Evolutionary conservation across 768 basidiomycete species (phyloP).

Genomic region (Melanogaster broomeanus): DNA sequence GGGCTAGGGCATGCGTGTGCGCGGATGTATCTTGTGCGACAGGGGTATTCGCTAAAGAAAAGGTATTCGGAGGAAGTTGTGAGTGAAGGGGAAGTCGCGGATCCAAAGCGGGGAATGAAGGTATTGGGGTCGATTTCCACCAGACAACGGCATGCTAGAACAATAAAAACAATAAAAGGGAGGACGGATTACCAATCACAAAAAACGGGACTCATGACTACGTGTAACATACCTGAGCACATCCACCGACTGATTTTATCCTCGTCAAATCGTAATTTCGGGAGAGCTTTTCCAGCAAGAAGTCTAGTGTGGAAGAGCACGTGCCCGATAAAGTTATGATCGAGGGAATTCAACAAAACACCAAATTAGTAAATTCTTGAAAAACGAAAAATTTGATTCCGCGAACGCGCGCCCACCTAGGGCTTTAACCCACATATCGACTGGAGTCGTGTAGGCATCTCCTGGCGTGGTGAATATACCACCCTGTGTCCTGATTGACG

Average conservation of each 20-base stretch:
- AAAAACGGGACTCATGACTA: background rate
- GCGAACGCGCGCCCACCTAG: constrained; percentile 60
- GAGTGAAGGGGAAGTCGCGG: constrained; percentile 67
- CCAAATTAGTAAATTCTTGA: constrained; percentile 38
- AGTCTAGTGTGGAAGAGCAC: constrained; percentile 47
- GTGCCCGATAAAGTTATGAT: constrained; percentile 33
- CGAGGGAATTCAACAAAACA: constrained; percentile 30
- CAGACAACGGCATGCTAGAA: constrained; percentile 72
- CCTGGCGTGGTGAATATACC: constrained; percentile 87
- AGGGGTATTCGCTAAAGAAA: constrained; percentile 74
- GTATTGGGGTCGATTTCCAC: constrained; percentile 82
- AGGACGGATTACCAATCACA: constrained; percentile 5
- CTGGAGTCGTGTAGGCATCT: constrained; percentile 84
- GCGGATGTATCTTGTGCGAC: constrained; percentile 81
- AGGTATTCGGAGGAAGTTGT: constrained; percentile 66
- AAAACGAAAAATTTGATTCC: constrained; percentile 63
- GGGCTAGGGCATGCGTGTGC: constrained; percentile 72
- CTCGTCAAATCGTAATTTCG: constrained; percentile 68
- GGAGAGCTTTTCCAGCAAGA: constrained; percentile 72
- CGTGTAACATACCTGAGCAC: constrained; percentile 62
- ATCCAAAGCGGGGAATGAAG: constrained; percentile 71
- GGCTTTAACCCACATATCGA: constrained; percentile 90
- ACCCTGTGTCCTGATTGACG: constrained; percentile 66
- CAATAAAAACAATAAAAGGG: background rate
- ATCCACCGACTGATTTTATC: constrained; percentile 76